Evolutionary conservation across 164 flowering plant genomes (phyloP), one percentile per base, ranked within the genome.

Genomic region (Magnolia officinalis): DNA sequence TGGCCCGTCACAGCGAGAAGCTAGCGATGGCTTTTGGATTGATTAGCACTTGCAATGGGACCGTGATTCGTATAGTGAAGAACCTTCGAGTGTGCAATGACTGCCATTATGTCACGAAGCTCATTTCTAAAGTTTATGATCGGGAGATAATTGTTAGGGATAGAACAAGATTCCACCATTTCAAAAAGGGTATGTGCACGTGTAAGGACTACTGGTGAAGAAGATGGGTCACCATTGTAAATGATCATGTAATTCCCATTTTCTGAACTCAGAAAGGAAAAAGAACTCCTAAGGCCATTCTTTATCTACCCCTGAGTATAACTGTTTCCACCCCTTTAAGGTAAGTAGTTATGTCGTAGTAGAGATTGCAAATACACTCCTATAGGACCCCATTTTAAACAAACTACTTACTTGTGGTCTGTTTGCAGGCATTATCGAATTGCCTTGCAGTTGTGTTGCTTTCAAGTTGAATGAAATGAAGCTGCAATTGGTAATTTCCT

Each of bases 1-100:
- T 84, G 19, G 79, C 80, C 13, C 76, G 79, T 23, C 88, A 86
- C 64, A 86, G 88, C 66, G 88, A 86, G 82, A 86, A 79, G 81
- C 51, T 84, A 70, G 88, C 88, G 4, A 84, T 86, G 76, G 88
- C 88, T 23, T 86, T 84, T 67, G 88, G 86, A 51, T 81, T 86
- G 31, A 79, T 86, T 10, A 82, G 79, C 80, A 86, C 86, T 2
- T 50, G 63, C 5, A 81, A 84, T 37, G 86, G 86, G 70, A 77
- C 81, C 8, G 76, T 82, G 1, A 81, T 86, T 31, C 80, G 86
- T 21, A 71, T 86, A 21, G 85, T 84, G 65, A 82, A 82, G 78
- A 82, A 82, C 78, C 76, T 80, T 21, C 67, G 85, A 71, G 78
- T 82, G 70, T 80, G 86, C 67, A 74, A 45, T 14, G 88, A 86